Base-by-base conservation (phyloP, 805 yeast genomes). In the Candida quercuum region DNA sequence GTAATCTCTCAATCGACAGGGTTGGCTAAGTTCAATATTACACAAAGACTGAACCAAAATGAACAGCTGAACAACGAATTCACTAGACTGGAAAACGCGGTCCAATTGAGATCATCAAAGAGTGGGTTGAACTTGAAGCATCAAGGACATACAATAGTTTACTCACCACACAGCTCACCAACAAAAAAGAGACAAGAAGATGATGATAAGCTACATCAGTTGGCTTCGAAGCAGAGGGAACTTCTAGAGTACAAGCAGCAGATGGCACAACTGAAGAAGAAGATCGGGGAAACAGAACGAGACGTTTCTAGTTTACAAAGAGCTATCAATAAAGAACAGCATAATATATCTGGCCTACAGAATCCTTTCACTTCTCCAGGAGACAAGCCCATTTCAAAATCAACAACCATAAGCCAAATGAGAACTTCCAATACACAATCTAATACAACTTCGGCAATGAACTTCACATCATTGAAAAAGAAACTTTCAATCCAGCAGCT, bases 151-250 rank as follows among this genome's bases (percentile, higher is more conserved):
- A 15, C 29, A 8, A 15, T 26, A 14, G 29, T 15, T 6, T 26
- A 26, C 11, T 26, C 29, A 26, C 29, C 29, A 14, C 16, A 15
- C 6, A 26, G 18, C 22, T 13, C 34, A 13, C 13, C 31, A 11
- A 10, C 29, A 13, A 6, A 15, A 11, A 5, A 18, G 17, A 5
- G 16, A 10, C n/a, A 15, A 15, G 9, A 11, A 8, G 41, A 49
- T 19, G 50, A 48, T 11, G 34, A 42, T 11, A 9, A 15, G 14
- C 48, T 72, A 26, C 65, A 56, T 36, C 54, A 57, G 30, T 45
- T 71, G 35, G 77, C 83, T 0, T 48, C 68, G 2, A 78, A 78
- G 49, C 81, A 77, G 48, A 64, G 78, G 41, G 67, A 67, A 38
- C 66, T 78, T 8, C 43, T 66, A 14, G 81, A 76, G 34, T 51